Evolutionary conservation across 345 rosid species (phyloP), one percentile per base, ranked within the genome.

Genomic region (Theobroma cacao): DNA sequence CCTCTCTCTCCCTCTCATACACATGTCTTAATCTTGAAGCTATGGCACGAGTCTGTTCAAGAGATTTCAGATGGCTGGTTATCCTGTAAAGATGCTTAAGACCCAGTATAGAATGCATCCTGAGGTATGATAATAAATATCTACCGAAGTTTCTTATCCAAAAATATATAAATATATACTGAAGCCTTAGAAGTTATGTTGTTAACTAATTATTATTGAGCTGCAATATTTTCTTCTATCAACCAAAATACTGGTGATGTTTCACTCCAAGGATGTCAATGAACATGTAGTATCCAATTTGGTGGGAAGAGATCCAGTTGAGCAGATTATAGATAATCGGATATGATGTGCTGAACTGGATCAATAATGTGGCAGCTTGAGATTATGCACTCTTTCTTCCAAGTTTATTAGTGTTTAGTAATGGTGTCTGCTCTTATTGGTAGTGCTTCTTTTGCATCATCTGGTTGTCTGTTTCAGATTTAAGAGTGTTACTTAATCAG

Each of bases 31-130:
- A 20, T 73, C 40, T 61, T 88, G 82, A 84, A 93, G 99, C 53
- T 96, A 96, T 70, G 95, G 95, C 69, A 96, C 89, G 48, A 96
- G 99, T 85, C 80, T 96, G 91, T 96, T 96, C 80, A 89, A 94
- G 89, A 91, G 99, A 86, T 90, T 96, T 77, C 98, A 96, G 82
- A 92, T 84, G 80, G 99, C 97, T 79, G 99, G 98, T 72, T 94
- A 93, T 82, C 99, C 98, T 11, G 97, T 96, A 43, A 85, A 87
- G 53, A 94, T 96, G 99, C 90, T 96, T 85, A 96, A 89, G 87
- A 86, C 93, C 52, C 98, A 92, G 79, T 96, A 96, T 78, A 88
- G 98, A 45, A 96, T 96, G 99, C 99, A 94, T 89, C 99, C 98
- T 38, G 91, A 91, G 98, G 98, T 95, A 80, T 77, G 84, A 34